These are phyloP conservation scores for Colletotrichum plurivorum DNA, from an alignment of 2,329 filamentous ascomycete genomes.

Conservation along the genomic window DNA sequence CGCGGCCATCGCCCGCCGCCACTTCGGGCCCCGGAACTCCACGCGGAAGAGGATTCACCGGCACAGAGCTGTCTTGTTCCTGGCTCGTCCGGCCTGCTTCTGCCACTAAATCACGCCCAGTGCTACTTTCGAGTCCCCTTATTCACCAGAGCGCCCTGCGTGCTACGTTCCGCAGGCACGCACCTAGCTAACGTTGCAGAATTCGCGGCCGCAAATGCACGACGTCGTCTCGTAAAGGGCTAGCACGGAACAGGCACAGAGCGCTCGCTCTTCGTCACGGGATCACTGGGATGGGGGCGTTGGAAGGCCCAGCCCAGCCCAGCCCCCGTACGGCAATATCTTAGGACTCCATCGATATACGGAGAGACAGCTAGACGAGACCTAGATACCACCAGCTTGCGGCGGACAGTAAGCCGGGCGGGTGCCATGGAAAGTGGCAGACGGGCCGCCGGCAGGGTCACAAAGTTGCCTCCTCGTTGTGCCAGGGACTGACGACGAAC, in stretches of 20 bases:
- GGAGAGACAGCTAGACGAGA: background rate
- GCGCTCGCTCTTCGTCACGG: conserved; percentile 2
- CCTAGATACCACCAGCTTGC: conserved; percentile 7
- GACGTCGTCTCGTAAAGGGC: conserved; percentile 2
- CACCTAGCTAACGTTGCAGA: conserved; percentile 11
- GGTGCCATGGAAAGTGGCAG: conserved; percentile 8
- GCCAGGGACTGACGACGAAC: conserved; percentile 6
- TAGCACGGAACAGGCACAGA: background rate
- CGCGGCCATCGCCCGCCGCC: conserved; percentile 8
- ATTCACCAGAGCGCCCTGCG: background rate
- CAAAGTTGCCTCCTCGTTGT: conserved; percentile 16
- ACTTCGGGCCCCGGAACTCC: background rate
- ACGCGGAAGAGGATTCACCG: conserved; percentile 23
- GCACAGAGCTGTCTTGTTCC: conserved; percentile 17
- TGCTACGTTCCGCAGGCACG: conserved; percentile 11
- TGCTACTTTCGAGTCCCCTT: background rate
- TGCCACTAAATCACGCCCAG: background rate
- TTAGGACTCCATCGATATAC: background rate
- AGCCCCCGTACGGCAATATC: conserved; percentile 3
- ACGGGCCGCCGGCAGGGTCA: conserved; percentile 1
- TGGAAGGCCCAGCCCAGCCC: background rate
- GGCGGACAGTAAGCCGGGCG: background rate
- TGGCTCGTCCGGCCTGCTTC: background rate
- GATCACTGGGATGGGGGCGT: background rate
- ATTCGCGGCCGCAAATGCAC: conserved; percentile 8